phyloP scores from a whole-genome alignment of 495 filamentous ascomycete species.

The Glutinoglossum americanum region DNA sequence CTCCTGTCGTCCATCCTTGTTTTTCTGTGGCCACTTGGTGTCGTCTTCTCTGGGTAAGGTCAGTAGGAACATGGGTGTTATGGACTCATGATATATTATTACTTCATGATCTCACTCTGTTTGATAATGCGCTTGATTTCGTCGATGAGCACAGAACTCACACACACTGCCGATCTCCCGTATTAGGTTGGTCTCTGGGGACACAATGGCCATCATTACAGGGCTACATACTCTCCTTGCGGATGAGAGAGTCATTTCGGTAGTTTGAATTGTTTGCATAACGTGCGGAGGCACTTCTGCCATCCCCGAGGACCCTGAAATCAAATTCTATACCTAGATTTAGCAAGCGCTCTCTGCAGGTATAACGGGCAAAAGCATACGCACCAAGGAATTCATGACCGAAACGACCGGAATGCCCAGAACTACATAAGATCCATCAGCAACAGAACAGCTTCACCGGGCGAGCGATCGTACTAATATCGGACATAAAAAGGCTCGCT shows the following conservation, averaged over 20 bases:
- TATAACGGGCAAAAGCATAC: slow-evolving; percentile 5
- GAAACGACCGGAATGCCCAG: slow-evolving; percentile 91
- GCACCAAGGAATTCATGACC: slow-evolving; percentile 95
- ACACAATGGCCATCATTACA: background rate
- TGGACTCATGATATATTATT: slow-evolving; percentile 11
- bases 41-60: slow-evolving; percentile 64
- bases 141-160: slow-evolving; percentile 75
- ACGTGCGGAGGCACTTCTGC: slow-evolving; percentile 80
- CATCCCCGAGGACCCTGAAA: slow-evolving; percentile 79
- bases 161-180: slow-evolving; percentile 52
- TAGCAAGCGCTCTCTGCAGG: slow-evolving; percentile 10
- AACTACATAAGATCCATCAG: slow-evolving; percentile 38
- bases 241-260: slow-evolving; percentile 92
- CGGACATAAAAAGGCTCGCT: slow-evolving; percentile 84
- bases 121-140: slow-evolving; percentile 97
- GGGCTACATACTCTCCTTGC: slow-evolving; percentile 79
- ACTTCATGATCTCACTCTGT: slow-evolving; percentile 98
- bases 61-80: slow-evolving; percentile 4
- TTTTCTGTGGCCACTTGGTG: slow-evolving; percentile 98
- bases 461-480: slow-evolving; percentile 57
- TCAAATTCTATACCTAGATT: slow-evolving; percentile 59
- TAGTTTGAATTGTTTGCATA: slow-evolving; percentile 99
- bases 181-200: background rate
- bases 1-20: slow-evolving; percentile 95
- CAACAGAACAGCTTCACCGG: slow-evolving; percentile 24